Conservation (phyloP, 768 basidiomycete species). For the Vararia minispora region DNA sequence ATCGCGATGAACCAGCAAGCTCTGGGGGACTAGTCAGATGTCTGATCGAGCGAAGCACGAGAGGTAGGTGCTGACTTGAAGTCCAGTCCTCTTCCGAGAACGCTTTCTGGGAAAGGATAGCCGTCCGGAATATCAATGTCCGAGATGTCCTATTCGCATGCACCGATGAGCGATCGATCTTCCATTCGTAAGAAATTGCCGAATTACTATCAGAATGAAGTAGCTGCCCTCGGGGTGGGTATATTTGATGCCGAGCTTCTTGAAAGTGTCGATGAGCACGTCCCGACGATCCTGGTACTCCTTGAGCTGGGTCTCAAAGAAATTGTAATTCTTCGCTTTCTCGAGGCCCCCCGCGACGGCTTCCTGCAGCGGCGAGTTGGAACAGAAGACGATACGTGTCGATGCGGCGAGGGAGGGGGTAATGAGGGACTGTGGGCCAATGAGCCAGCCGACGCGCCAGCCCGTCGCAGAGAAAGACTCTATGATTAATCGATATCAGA, state of each 20-base stretch:
- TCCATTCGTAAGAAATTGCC: not conserved
- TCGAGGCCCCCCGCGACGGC: conserved; percentile 88
- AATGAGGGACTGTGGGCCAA: conserved; percentile 77
- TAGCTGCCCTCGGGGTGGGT: conserved; percentile 85
- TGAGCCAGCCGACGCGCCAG: conserved; percentile 96
- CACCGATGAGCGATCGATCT: conserved; percentile 1
- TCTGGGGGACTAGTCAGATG: conserved; percentile 27
- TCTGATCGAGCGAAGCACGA: not conserved
- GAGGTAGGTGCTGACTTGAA: conserved; percentile 47
- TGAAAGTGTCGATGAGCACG: conserved; percentile 71
- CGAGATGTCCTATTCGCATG: conserved; percentile 52
- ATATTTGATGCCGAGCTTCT: conserved; percentile 74
- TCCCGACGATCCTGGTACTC: conserved; percentile 77
- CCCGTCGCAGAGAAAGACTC: conserved; percentile 96
- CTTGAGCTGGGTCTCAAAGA: conserved; percentile 63
- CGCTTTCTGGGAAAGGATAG: conserved; percentile 68
- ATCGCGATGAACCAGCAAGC: conserved; percentile 94
- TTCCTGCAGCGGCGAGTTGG: conserved; percentile 92
- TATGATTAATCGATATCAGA: conserved; percentile 19
- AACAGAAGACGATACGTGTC: conserved; percentile 92
- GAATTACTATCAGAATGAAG: conserved; percentile 71
- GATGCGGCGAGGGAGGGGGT: conserved; percentile 80
- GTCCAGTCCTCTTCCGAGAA: conserved; percentile 75
- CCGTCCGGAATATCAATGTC: conserved; percentile 69
- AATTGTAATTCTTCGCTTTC: conserved; percentile 54